Conservation (phyloP, 768 basidiomycete species). For the Asterophora lycoperdoides region DNA sequence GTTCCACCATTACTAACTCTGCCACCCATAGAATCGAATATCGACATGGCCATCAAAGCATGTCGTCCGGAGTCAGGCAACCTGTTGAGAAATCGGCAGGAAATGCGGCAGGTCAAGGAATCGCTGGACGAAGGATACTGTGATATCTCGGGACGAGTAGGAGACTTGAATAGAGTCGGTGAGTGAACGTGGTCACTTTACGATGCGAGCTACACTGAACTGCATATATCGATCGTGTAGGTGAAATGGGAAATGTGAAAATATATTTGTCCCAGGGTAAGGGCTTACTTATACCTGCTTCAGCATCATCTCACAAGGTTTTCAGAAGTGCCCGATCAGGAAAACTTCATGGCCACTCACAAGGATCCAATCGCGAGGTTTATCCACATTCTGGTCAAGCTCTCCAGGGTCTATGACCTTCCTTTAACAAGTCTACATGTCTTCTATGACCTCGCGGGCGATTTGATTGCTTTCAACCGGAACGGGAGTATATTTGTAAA, state of each 20-base stretch:
- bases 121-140: constrained; percentile 80
- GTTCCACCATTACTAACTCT: neutral
- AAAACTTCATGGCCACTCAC: constrained; percentile 48
- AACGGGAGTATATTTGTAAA: constrained; percentile 87
- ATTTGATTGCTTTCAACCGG: constrained; percentile 90
- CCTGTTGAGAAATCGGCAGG: constrained; percentile 57
- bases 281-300: neutral
- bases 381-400: constrained; percentile 59
- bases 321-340: constrained; percentile 53
- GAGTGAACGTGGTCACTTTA: constrained; percentile 14
- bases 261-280: constrained; percentile 62
- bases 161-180: constrained; percentile 63
- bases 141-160: constrained; percentile 62
- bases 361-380: constrained; percentile 65
- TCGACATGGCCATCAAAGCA: constrained; percentile 66
- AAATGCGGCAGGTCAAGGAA: constrained; percentile 71
- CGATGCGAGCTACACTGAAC: neutral
- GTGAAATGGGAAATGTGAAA: constrained; percentile 57
- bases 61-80: constrained; percentile 66
- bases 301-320: neutral
- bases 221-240: constrained; percentile 28
- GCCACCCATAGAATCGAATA: constrained; percentile 47
- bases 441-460: constrained; percentile 79
- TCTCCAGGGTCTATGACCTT: constrained; percentile 70
- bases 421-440: constrained; percentile 74